Conservation (phyloP, 2,329 filamentous ascomycete species). For the Exophiala sp. region DNA sequence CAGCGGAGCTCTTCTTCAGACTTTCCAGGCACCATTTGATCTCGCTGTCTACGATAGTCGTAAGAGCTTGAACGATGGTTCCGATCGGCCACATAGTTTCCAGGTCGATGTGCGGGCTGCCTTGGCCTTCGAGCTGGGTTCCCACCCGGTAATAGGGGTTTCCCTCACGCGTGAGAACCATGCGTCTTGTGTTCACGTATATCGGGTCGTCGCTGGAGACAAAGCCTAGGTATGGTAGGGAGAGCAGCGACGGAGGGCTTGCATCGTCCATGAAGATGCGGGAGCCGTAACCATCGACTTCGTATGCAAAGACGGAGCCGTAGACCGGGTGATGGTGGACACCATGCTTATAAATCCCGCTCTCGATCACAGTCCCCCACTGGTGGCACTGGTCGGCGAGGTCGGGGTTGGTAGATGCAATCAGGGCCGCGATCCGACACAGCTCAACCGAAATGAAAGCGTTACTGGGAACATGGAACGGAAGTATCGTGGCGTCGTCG, state of each 20-base stretch:
- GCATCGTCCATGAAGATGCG: slow-evolving; percentile 62
- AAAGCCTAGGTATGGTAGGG: slow-evolving; percentile 26
- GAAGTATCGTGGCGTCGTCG: slow-evolving; percentile 88
- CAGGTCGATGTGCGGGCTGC: background rate
- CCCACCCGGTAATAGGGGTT: background rate
- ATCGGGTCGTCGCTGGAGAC: background rate
- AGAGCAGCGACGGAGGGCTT: slow-evolving; percentile 59
- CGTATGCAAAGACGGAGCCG: slow-evolving; percentile 59
- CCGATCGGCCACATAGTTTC: background rate
- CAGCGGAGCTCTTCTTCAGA: background rate
- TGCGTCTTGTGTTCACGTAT: background rate
- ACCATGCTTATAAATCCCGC: slow-evolving; percentile 69
- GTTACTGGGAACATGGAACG: slow-evolving; percentile 92
- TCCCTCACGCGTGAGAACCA: background rate
- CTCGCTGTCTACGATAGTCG: background rate
- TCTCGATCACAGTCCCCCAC: background rate
- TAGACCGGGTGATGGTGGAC: slow-evolving; percentile 54
- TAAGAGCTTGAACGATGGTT: background rate
- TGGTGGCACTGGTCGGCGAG: background rate
- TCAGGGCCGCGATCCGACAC: background rate
- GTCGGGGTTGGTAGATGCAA: background rate
- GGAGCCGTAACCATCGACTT: slow-evolving; percentile 62
- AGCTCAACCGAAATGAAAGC: slow-evolving; percentile 61
- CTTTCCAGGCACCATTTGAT: background rate
- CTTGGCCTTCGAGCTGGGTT: background rate